Conservation (phyloP, 768 basidiomycete genomes). For the Lenzites betulinus region DNA sequence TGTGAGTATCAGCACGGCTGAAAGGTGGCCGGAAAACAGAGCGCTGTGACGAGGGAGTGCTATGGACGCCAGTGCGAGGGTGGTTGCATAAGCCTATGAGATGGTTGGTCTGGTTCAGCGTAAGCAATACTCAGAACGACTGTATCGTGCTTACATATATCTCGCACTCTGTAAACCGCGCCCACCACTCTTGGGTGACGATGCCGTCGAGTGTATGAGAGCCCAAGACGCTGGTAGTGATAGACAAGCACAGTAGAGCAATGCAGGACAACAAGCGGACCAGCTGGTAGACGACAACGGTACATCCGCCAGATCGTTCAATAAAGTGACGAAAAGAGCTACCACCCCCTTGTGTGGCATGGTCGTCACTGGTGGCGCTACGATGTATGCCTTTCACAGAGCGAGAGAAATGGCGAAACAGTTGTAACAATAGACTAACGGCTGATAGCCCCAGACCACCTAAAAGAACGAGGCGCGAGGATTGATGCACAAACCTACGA, state of each 20-base stretch:
- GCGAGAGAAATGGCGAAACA: no score
- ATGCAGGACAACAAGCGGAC: background rate
- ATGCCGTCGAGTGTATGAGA: background rate
- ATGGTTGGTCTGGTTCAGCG: background rate
- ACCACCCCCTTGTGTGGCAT: background rate
- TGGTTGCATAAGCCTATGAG: slow-evolving; percentile 35
- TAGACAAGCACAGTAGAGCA: background rate
- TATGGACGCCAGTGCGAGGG: slow-evolving; percentile 33
- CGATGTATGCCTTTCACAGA: background rate
- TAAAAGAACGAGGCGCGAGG: no score
- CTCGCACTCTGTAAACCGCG: background rate
- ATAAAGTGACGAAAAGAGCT: background rate
- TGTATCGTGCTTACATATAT: background rate
- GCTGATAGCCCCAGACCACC: no score
- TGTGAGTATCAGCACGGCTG: slow-evolving; percentile 45
- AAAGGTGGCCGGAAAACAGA: slow-evolving; percentile 46
- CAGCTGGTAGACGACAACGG: background rate
- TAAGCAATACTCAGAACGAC: no score
- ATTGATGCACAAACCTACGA: no score
- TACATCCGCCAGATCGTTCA: background rate
- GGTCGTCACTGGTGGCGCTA: background rate
- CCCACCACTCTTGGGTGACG: background rate
- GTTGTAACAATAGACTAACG: no score
- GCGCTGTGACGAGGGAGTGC: slow-evolving; percentile 24
- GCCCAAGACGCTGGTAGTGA: background rate